Percentiles rank a stretch among this genome's conserved stretches.
These are phyloP conservation scores for Helotiales sp. DNA, from an alignment of 2,329 filamentous ascomycete genomes.

Conservation along the genomic window DNA sequence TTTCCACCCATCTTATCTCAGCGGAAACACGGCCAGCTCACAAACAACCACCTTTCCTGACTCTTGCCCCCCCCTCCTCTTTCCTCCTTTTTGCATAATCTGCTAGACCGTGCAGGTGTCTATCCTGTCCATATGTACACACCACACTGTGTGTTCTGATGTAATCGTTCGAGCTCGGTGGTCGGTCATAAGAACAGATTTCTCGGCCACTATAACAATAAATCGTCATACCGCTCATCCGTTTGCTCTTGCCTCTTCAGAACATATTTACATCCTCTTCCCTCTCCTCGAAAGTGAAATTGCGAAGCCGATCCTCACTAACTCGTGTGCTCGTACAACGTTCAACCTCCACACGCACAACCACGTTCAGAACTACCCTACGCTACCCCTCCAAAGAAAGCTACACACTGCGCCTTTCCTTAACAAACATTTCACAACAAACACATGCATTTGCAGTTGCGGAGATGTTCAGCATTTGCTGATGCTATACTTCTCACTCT, in stretches of 20 bases:
- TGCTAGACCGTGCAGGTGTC: not conserved
- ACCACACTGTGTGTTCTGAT: not conserved
- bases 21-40: not conserved
- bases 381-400: not conserved
- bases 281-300: not conserved
- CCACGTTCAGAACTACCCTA: not conserved
- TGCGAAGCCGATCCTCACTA: not conserved
- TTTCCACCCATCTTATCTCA: not conserved
- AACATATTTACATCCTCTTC: not conserved
- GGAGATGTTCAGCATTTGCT: constrained; percentile 14
- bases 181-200: not conserved
- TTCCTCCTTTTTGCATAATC: not conserved
- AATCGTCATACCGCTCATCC: constrained; percentile 5
- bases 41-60: not conserved
- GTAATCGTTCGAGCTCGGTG: not conserved
- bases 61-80: no score
- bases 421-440: constrained; percentile 4
- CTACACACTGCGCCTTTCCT: not conserved
- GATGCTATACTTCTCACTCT: constrained; percentile 30
- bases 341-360: not conserved
- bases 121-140: not conserved
- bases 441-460: constrained; percentile 26
- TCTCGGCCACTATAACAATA: not conserved
- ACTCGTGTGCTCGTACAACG: not conserved
- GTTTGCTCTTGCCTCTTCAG: not conserved